Base-by-base conservation (phyloP, 2,329 filamentous ascomycete genomes). In the Penicillium decumbens region DNA sequence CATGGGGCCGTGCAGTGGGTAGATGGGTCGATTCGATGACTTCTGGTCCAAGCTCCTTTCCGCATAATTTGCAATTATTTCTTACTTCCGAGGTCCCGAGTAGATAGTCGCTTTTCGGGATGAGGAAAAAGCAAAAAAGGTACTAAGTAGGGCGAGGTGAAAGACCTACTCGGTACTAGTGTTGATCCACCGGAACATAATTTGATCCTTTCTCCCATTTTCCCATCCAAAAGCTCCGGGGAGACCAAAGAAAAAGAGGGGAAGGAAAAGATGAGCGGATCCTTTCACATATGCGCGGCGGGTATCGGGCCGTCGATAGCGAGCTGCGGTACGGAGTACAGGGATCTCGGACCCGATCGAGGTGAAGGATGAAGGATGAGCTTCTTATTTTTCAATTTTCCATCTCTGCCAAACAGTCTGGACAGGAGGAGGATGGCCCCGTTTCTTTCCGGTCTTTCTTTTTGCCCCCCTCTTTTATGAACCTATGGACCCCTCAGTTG, bases 271-370 rank as follows among this genome's bases (percentile, higher is more conserved):
- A 3, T 28, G 18, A 25, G 37, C 37, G 37, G 37, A 39, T 39
- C 52, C 53, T 45, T 47, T 47, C 49, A 51, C 54, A 54, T 59
- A 59, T 58, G 58, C 50, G 56, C 59, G 56, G 57, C 57, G 57
- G 59, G 57, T 61, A 60, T 61, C 59, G 59, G 57, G 52, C 57
- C 57, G 57, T 60, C 59, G 59, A 61, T 61, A 60, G 56, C 51
- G 56, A 58, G 49, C 55, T 56, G 56, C 57, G 53, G 51, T 54
- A 55, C 59, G 60, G 59, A 57, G 57, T 54, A 55, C 59, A 61
- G 59, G 59, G 57, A 59, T 60, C 51, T 49, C 47, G 49, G 51
- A 23, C 46, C 47, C 41, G 20, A 27, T 41, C 45, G n/a, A 41
- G 38, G 15, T 18, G 15, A 18, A 18, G 15, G 15, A 18, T 18